Evolutionary conservation across 352 stramenopile species (phyloP).

Genomic region (Phytopythium ostracodes): DNA sequence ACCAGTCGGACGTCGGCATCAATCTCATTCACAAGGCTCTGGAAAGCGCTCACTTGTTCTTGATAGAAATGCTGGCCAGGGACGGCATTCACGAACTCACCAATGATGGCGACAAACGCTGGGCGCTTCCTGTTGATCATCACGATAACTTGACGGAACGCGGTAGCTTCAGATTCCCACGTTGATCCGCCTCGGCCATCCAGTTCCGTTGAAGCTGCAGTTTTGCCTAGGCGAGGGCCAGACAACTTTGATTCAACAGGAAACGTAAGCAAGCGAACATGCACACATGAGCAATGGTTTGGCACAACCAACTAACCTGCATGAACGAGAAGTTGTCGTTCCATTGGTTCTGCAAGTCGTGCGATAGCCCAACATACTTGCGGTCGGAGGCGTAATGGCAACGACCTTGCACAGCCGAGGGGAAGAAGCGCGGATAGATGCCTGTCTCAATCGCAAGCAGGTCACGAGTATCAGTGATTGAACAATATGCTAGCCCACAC

Average conservation of each 20-base stretch:
- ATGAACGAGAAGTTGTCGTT: constrained; percentile 62
- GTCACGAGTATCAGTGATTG: constrained; percentile 3
- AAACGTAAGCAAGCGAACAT: neutral
- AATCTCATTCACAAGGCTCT: constrained; percentile 62
- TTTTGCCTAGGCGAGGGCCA: constrained; percentile 39
- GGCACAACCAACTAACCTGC: constrained; percentile 27
- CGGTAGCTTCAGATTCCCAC: constrained; percentile 34
- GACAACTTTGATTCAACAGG: constrained; percentile 30
- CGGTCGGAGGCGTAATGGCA: constrained; percentile 54
- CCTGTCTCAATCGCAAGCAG: constrained; percentile 15
- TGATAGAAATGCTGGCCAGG: constrained; percentile 33
- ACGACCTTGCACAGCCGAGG: constrained; percentile 33
- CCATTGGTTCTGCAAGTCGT: constrained; percentile 79
- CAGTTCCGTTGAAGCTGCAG: constrained; percentile 22
- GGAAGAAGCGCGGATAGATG: constrained; percentile 76
- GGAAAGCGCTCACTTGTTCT: constrained; percentile 47
- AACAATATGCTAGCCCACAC: neutral
- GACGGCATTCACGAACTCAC: constrained; percentile 47
- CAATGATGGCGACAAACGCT: constrained; percentile 65
- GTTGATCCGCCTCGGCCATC: constrained; percentile 37
- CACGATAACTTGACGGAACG: constrained; percentile 44
- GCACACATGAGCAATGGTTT: neutral
- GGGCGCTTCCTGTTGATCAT: constrained; percentile 46
- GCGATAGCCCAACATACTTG: constrained; percentile 57
- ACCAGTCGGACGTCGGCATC: constrained; percentile 55